Base-by-base conservation (phyloP, 169 alveolate genomes). In the Perkinsus olseni region DNA sequence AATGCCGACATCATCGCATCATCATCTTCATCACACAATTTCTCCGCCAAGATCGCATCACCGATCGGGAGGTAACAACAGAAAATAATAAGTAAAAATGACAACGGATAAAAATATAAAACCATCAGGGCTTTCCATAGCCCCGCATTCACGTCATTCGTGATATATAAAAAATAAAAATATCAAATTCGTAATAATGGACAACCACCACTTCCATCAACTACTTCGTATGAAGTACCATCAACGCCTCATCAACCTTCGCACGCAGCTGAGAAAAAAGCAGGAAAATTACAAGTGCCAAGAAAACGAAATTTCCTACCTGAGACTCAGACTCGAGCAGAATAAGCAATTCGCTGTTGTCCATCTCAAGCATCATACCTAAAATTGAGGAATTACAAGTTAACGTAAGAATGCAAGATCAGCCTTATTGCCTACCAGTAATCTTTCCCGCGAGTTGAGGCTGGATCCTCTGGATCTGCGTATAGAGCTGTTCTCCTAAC, bases 351-450 rank as follows among this genome's bases (percentile, higher is more conserved):
- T 98, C 99, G 82, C 96, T 96, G 96, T 98, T 98, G 96, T 98
- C 99, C 98, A 98, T 98, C 95, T 98, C 99, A 91, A 98, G 95
- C 99, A 98, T 98, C 99, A 98, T 98, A 11, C 99, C 99, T 6
- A 98, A 24, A 4, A 24, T 62, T 62, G 82, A 62, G 82, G 82
- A 62, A 62, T 21, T 62, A 24, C 82, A 62, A 62, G 82, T 6
- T 62, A 3, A 24, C 13, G 28, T 28, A 62, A 62, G 82, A 62
- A 6, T 21, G 82, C 82, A 62, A 62, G 82, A 45, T 45, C 24
- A 45, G 6, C 24, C 6, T 62, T 24, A 13, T 62, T 24, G 17
- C 31, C 82, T 28, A 62, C 82, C 82, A 0, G 82, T 62, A 24
- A 62, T 62, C 95, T 98, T 98, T 11, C 99, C 99, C 0, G 99